Percentiles rank a stretch among this genome's conserved stretches.
Evolutionary conservation across 2,329 filamentous ascomycete genomes (phyloP).

Genomic region (Colletotrichum tofieldiae): DNA sequence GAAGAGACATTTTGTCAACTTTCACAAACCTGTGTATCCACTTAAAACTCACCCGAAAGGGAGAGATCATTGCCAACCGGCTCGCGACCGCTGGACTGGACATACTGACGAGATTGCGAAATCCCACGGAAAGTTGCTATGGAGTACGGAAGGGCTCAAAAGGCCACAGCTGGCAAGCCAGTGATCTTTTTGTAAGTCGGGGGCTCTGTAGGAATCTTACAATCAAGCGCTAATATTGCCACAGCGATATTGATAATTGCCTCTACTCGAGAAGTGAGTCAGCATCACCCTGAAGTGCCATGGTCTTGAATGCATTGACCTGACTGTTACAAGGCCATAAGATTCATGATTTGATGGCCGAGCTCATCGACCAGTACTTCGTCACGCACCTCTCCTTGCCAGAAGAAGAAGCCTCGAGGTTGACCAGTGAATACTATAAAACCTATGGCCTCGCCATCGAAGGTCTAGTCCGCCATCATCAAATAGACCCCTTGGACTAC

Average conservation of each 20-base stretch:
- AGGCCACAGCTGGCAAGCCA: slow-evolving; percentile 52
- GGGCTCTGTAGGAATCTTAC: neutral
- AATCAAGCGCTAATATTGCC: neutral
- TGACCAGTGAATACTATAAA: slow-evolving; percentile 94
- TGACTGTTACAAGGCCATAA: slow-evolving; percentile 69
- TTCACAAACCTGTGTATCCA: neutral
- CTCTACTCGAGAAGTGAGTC: slow-evolving; percentile 85
- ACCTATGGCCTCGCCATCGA: slow-evolving; percentile 97
- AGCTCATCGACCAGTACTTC: slow-evolving; percentile 80
- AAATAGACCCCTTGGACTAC: slow-evolving; percentile 95
- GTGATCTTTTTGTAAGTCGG: slow-evolving; percentile 61
- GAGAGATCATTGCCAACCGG: too few relatives aligned
- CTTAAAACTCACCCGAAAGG: too few relatives aligned
- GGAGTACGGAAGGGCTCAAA: neutral
- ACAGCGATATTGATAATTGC: slow-evolving; percentile 98
- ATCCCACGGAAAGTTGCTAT: neutral
- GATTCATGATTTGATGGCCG: slow-evolving; percentile 90
- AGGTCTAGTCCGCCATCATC: slow-evolving; percentile 92
- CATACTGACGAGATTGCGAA: slow-evolving; percentile 41
- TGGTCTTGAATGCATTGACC: neutral
- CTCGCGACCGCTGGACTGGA: too few relatives aligned
- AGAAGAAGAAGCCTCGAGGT: slow-evolving; percentile 81
- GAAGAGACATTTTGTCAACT: neutral
- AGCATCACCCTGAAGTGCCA: slow-evolving; percentile 42
- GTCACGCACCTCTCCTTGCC: slow-evolving; percentile 81